Percentiles rank a stretch among this genome's conserved stretches.
phyloP scores from a whole-genome alignment of 371 early-diverging fungal genomes.

The Circinella minor region DNA sequence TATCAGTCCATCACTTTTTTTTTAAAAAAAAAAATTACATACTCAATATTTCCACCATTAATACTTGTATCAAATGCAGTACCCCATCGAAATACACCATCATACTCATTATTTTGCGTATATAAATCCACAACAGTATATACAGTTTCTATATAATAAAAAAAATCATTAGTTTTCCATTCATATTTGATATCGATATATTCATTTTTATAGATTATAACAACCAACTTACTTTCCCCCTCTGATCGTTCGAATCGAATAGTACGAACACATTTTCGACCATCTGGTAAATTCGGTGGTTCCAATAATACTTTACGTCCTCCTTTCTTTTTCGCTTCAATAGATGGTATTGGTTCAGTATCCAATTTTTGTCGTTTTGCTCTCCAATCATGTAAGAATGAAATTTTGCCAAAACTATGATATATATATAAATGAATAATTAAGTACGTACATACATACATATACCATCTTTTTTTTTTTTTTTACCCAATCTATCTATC shows the following conservation, averaged over 20 bases:
- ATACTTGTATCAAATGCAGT: slow-evolving; percentile 58
- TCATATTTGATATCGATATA: too few relatives aligned
- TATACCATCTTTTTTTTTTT: too few relatives aligned
- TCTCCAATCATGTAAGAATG: slow-evolving; percentile 68
- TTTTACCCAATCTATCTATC: too few relatives aligned
- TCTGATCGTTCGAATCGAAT: slow-evolving; percentile 63
- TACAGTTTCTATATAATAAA: slow-evolving; percentile 42
- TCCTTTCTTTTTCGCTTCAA: slow-evolving; percentile 59
- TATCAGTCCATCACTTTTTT: neutral
- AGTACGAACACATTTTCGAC: slow-evolving; percentile 59
- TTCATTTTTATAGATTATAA: too few relatives aligned
- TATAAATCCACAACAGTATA: slow-evolving; percentile 62
- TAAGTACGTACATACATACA: too few relatives aligned
- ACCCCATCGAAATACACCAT: slow-evolving; percentile 66
- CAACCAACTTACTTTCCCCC: slow-evolving; percentile 42
- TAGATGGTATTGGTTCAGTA: slow-evolving; percentile 51
- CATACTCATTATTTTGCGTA: slow-evolving; percentile 47
- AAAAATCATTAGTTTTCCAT: too few relatives aligned
- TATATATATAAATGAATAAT: too few relatives aligned
- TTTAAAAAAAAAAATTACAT: slow-evolving; percentile 19
- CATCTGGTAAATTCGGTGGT: slow-evolving; percentile 48
- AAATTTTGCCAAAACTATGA: slow-evolving; percentile 59
- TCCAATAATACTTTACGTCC: slow-evolving; percentile 38
- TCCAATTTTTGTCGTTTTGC: slow-evolving; percentile 51
- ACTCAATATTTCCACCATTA: slow-evolving; percentile 63